Percentiles rank a stretch among this genome's conserved stretches.
These are phyloP conservation scores for cucumber (Cucumis sativus) DNA, from an alignment of 306 rosid genomes.

Conservation along the genomic window Cucumber_9930_V3 NC_026655.2:9995001-9995500, in stretches of 20 bases:
- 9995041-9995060: neutral
- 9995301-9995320: slow-evolving; percentile 57
- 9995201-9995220: slow-evolving; percentile 60
- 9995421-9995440: neutral
- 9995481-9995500: neutral
- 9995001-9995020: neutral
- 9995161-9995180: neutral
- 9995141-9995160: neutral
- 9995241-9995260: slow-evolving; percentile 74
- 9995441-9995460: neutral
- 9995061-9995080: neutral
- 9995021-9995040: neutral
- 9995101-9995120: neutral
- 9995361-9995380: slow-evolving; percentile 6
- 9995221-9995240: slow-evolving; percentile 72
- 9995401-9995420: neutral
- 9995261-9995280: slow-evolving; percentile 49
- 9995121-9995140: too few species aligned
- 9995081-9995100: neutral
- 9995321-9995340: slow-evolving; percentile 59
- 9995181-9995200: slow-evolving; percentile 29
- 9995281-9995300: slow-evolving; percentile 58
- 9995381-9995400: neutral
- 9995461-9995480: neutral
- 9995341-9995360: slow-evolving; percentile 1